Conservation (phyloP, 345 rosid species). For the Rhizophora apiculata region DNA sequence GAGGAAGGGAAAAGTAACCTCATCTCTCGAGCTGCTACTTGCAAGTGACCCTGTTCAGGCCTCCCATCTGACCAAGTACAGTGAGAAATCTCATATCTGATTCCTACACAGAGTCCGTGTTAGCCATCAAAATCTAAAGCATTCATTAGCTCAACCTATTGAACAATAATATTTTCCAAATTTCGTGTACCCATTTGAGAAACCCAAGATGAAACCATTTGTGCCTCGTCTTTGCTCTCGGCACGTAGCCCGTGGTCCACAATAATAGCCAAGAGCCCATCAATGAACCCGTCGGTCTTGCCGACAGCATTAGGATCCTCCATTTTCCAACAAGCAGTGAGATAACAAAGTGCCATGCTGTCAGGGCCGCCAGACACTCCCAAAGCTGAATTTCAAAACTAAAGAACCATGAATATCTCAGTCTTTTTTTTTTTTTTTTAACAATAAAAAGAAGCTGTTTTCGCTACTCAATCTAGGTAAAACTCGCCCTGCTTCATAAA, state of each 20-base stretch:
- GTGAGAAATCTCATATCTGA: constrained; percentile 74
- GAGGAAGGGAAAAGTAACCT: constrained; percentile 38
- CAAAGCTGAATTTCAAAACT: constrained; percentile 42
- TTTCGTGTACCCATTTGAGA: constrained; percentile 62
- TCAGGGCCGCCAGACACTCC: constrained; percentile 98
- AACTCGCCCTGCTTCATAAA: background rate
- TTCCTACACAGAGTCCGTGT: constrained; percentile 49
- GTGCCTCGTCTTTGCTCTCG: constrained; percentile 78
- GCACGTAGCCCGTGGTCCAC: constrained; percentile 83
- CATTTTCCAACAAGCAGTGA: constrained; percentile 80
- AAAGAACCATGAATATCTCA: background rate
- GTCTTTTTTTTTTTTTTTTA: no score
- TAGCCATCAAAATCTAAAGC: constrained; percentile 26
- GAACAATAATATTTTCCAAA: constrained; percentile 3
- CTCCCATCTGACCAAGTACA: constrained; percentile 79
- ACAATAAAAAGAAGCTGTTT: no score
- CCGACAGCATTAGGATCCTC: constrained; percentile 32
- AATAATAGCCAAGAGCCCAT: constrained; percentile 78
- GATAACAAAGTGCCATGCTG: constrained; percentile 81
- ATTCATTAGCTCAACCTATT: constrained; percentile 5
- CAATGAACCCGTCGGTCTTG: constrained; percentile 42
- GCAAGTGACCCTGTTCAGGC: constrained; percentile 84
- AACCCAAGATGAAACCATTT: constrained; percentile 53
- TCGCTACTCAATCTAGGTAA: no score
- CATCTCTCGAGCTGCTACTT: constrained; percentile 86